Base-by-base conservation (phyloP, 192 early-diverging fungal genomes). In the Rhizoclosmatium sp. region DNA sequence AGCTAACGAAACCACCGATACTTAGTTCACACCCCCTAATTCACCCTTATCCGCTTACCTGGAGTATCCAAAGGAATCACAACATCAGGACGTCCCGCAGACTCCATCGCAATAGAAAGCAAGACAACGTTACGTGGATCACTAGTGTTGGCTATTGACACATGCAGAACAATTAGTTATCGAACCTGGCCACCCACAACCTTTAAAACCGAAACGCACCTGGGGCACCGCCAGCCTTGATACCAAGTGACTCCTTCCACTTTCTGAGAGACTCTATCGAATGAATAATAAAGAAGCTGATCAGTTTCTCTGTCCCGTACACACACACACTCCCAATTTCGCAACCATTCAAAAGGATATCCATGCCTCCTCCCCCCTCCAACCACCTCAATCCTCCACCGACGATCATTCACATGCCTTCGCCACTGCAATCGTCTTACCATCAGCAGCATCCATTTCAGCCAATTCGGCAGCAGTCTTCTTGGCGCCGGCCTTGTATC, bases 161-260 rank as follows among this genome's bases (percentile, higher is more conserved):
- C 31, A 31, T 31, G 31, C 31, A 31, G 31, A 31, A 31, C 31
- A 31, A 31, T 31, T 31, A 31, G 31, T 31, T 31, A 31, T 31
- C 31, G 31, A 31, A 31, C 31, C 31, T 31, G 31, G 31, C 31
- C 31, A 31, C 31, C 31, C 31, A 31, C 31, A 31, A 31, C 31
- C 19, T 21, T 40, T 48, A 12, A 76, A 48, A 31, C 60, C 23
- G 47, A 7, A 21, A 69, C 39, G 73, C 49, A 59, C 67, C 88
- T 85, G 86, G 23, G 45, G 85, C 78, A 21, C 75, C 79, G 69
- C 75, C 81, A 39, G 81, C 83, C 82, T 88, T 89, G 48, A 99
- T 84, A 45, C 98, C 98, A 59, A 99, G 91, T 21, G 94, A 95
- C 74, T 92, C 92, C 89, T 99, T 99, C 98, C 98, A 99, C 85